These are phyloP conservation scores for Eucalyptus pumila DNA, from an alignment of 345 rosid species.

Conservation along the genomic window DNA sequence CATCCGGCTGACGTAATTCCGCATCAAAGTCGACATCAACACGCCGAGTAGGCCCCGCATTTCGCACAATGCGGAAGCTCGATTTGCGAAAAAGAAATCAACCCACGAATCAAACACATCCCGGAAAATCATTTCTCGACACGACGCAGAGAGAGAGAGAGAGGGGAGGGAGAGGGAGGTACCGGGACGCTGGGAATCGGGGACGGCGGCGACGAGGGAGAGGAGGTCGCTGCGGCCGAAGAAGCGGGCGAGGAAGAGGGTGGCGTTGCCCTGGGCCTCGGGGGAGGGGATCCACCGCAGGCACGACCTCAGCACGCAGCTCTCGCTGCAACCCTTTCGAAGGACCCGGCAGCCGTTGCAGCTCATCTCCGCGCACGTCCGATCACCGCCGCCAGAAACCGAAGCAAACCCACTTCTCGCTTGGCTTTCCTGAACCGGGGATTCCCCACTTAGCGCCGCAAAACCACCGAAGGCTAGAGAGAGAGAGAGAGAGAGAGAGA, in stretches of 20 bases:
- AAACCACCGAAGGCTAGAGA: neutral
- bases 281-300: slow-evolving; percentile 47
- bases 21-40: neutral
- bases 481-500: neutral
- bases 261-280: slow-evolving; percentile 77
- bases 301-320: slow-evolving; percentile 63
- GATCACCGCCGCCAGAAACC: neutral
- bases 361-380: slow-evolving; percentile 31
- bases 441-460: neutral
- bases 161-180: neutral
- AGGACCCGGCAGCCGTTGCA: slow-evolving; percentile 84
- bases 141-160: neutral
- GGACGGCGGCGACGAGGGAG: slow-evolving; percentile 66
- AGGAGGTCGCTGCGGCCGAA: slow-evolving; percentile 89
- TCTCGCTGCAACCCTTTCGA: slow-evolving; percentile 78
- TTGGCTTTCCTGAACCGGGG: neutral
- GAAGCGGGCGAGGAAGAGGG: slow-evolving; percentile 80
- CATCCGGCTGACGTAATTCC: neutral
- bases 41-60: neutral
- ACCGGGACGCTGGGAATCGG: slow-evolving; percentile 54
- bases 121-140: neutral
- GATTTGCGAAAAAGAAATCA: neutral
- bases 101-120: neutral
- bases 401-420: too few species aligned
- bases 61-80: neutral